A percentile compares a stretch with the other conserved stretches of the same genome.
These are phyloP conservation scores for Tolypocladium album DNA, from an alignment of 2,329 filamentous ascomycete species.

Conservation along the genomic window DNA sequence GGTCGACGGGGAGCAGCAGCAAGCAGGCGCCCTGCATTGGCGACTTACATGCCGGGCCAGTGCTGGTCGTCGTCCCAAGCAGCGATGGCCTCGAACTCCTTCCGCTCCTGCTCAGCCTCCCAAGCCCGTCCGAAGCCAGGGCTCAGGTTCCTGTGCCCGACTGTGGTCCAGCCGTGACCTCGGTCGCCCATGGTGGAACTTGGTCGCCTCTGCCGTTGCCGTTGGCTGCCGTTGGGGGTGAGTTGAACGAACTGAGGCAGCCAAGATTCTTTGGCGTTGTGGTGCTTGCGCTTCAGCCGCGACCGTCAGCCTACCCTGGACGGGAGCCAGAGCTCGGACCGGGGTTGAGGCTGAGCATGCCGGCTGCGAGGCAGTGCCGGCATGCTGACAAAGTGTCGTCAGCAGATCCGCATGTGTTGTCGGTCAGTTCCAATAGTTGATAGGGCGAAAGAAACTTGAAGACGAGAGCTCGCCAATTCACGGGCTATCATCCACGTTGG, in stretches of 20 bases:
- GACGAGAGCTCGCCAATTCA: not conserved
- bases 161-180: constrained; percentile 19
- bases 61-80: constrained; percentile 20
- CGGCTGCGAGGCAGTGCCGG: not conserved
- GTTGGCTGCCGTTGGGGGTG: not conserved
- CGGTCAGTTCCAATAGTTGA: not conserved
- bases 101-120: constrained; percentile 18
- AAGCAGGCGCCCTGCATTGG: not conserved
- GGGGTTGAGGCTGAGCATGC: not conserved
- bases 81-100: constrained; percentile 18
- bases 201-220: not conserved
- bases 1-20: not conserved
- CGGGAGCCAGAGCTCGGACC: not conserved
- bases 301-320: not conserved
- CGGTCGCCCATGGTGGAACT: constrained; percentile 16
- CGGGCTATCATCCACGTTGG: no score
- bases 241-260: not conserved
- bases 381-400: not conserved
- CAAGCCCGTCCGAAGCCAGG: constrained; percentile 11
- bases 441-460: not conserved
- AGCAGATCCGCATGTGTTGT: not conserved
- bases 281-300: not conserved
- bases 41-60: constrained; percentile 22
- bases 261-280: not conserved
- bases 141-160: constrained; percentile 14